These are phyloP conservation scores for Microbotryum silenes-acaulis DNA, from an alignment of 1,284 basidiomycete genomes.

Conservation along the genomic window DNA sequence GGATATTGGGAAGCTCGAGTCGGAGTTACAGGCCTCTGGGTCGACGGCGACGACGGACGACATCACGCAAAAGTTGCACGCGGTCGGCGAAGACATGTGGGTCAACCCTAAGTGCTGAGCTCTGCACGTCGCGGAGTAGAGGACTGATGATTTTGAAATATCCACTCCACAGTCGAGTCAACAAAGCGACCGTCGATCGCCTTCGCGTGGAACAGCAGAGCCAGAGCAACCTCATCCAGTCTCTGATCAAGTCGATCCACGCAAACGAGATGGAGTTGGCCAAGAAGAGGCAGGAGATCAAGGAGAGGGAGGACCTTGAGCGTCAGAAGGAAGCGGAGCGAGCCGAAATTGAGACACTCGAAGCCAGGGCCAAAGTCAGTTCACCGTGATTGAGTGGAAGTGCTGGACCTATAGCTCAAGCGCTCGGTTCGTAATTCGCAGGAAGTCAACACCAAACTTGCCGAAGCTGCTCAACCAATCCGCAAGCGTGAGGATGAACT, in stretches of 20 bases:
- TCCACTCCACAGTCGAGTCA: constrained; percentile 7
- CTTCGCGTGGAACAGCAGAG: constrained; percentile 20
- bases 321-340: constrained; percentile 51
- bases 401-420: neutral
- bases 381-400: neutral
- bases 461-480: constrained; percentile 59
- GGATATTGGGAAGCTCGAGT: constrained; percentile 61
- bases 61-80: constrained; percentile 66
- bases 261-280: constrained; percentile 46
- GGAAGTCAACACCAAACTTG: constrained; percentile 59
- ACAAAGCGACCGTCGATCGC: constrained; percentile 22
- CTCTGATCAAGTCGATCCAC: constrained; percentile 23
- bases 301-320: constrained; percentile 55
- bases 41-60: constrained; percentile 74
- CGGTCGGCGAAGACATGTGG: constrained; percentile 58
- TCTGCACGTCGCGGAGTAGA: neutral
- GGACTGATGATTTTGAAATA: neutral
- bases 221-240: constrained; percentile 13
- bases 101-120: constrained; percentile 35
- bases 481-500: constrained; percentile 58
- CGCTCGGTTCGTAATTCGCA: constrained; percentile 35
- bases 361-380: constrained; percentile 48
- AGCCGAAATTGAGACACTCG: constrained; percentile 38
- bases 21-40: constrained; percentile 56
- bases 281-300: constrained; percentile 57